Percentiles rank a stretch among this genome's conserved stretches.
Evolutionary conservation across 1,139 yeast genomes (phyloP).

Genomic region (Geotrichum phurueaensis): DNA sequence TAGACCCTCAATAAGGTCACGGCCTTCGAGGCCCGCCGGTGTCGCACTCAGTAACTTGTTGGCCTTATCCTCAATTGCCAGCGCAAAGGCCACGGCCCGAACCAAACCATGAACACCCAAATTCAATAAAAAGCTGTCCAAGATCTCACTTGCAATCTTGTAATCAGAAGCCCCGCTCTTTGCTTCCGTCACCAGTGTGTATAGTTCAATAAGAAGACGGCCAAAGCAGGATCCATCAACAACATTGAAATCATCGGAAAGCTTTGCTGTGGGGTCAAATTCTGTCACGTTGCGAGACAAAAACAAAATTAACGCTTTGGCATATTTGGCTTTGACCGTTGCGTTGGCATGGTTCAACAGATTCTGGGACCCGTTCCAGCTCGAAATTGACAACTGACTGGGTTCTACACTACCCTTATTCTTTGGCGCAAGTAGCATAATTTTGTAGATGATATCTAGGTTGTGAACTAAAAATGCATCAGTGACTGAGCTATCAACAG

Average conservation of each 20-base stretch:
- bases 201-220: not conserved
- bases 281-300: slow-evolving; percentile 17
- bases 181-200: slow-evolving; percentile 1
- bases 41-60: not conserved
- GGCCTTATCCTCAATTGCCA: slow-evolving; percentile 1
- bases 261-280: not conserved
- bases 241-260: not conserved
- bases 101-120: slow-evolving; percentile 10
- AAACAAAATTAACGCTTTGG: slow-evolving; percentile 26
- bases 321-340: slow-evolving; percentile 28
- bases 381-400: slow-evolving; percentile 19
- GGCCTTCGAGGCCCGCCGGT: not conserved
- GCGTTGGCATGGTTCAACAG: slow-evolving; percentile 26
- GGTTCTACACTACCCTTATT: not conserved
- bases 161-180: not conserved
- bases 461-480: not conserved
- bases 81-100: slow-evolving; percentile 8
- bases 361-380: slow-evolving; percentile 35
- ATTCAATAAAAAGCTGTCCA: not conserved
- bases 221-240: slow-evolving; percentile 7
- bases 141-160: not conserved
- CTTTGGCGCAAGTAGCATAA: slow-evolving; percentile 1
- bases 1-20: not conserved
- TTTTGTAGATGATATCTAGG: slow-evolving; percentile 7
- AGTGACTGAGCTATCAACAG: not conserved